Evolutionary conservation across 345 rosid genomes (phyloP), one percentile per base, ranked within the genome.

Genomic region (Moricandia arvensis): DNA sequence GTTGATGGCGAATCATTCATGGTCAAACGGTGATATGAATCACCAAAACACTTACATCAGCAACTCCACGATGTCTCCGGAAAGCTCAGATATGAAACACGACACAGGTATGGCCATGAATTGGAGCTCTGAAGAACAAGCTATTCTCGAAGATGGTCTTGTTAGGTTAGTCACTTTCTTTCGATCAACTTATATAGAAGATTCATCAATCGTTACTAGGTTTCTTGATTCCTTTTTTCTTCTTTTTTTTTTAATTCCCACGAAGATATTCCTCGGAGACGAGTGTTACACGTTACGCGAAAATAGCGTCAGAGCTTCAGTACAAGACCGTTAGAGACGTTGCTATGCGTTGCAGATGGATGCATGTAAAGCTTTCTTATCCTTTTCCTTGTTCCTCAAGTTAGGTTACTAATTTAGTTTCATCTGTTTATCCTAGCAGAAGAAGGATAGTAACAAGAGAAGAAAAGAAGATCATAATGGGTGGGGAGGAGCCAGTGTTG

Each of bases 311-410:
- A 59, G 73, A 58, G 75, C 80, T 93, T 33, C 67, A 41, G 30
- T 89, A 91, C 74, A 89, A 93, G 75, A 89, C 84, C 5, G 83
- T 87, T 15, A 81, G 98, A 21, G 98, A 93, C 74, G 92, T 93
- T 67, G 97, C 93, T 29, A 47, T 82, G 80, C 97, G 97, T 63
- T 82, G 90, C 84, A 80, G 83, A 74, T 89, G 96, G 97, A 82
- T 87, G 83, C 63, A 82, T 47, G 88, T 89, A 78, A 79, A 81
- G 11, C 1, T 12, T n/a, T n/a, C 8, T 47, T 29, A 29, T 68
- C 24, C 41, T 47, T 29, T 2, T 68, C 24, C 41, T 12, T 54
- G 24, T 7, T 76, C 70, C 4, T 63, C 64, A 41, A 69, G 80
- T 47, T 47, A 47, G 53, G 53, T 47, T 5, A 21, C 24, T 21